Evolutionary conservation across 177 flowering plant genomes (phyloP).

Genomic region (Vitis hybrid): DNA sequence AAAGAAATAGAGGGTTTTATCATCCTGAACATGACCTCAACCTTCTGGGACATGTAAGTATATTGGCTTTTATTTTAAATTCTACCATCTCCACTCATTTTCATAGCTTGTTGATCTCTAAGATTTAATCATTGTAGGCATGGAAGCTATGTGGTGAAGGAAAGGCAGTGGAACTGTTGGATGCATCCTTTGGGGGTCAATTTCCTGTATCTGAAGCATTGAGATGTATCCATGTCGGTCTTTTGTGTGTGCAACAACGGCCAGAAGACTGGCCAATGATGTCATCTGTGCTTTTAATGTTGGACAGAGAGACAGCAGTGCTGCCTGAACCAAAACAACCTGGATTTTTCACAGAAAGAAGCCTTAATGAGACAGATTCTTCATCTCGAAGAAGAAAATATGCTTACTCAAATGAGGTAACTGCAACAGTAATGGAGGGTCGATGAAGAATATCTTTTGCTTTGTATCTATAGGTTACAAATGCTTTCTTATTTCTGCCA

Average conservation of each 20-base stretch:
- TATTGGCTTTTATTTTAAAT: background rate
- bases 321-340: constrained; percentile 8
- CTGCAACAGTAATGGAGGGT: constrained; percentile 9
- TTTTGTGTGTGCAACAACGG: constrained; percentile 38
- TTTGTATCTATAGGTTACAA: too few relatives aligned
- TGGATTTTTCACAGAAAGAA: constrained; percentile 14
- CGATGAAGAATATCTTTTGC: background rate
- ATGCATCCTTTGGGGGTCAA: background rate
- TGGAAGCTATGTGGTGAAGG: constrained; percentile 5
- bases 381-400: background rate
- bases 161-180: background rate
- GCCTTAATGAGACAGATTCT: background rate
- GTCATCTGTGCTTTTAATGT: constrained; percentile 13
- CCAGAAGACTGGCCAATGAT: constrained; percentile 11
- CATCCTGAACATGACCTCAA: constrained; percentile 9
- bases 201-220: constrained; percentile 14
- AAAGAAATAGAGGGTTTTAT: constrained; percentile 21
- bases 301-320: constrained; percentile 11
- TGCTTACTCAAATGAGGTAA: constrained; percentile 5
- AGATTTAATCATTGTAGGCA: background rate
- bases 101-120: background rate
- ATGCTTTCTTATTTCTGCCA: too few relatives aligned
- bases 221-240: constrained; percentile 41
- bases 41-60: constrained; percentile 19
- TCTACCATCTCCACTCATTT: background rate